Base-by-base conservation (phyloP, 1,284 basidiomycete species). In the Boletus mariae region DNA sequence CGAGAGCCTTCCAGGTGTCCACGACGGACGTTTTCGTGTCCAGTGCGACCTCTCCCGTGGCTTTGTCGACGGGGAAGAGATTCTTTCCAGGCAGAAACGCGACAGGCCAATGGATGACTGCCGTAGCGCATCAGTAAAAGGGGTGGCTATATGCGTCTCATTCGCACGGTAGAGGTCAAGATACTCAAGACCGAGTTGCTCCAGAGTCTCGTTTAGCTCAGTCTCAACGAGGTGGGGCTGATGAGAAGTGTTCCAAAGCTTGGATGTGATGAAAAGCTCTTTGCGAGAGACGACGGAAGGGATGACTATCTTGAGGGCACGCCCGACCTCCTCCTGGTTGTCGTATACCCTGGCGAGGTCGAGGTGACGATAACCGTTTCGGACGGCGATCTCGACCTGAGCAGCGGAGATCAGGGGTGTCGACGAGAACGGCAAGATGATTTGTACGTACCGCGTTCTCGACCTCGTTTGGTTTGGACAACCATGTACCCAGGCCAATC, bases 371-470 rank as follows among this genome's bases (percentile, higher is more conserved):
- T 31, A 31, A 5, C 31, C 31, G 31, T 12, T 31, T 31, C 10
- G 31, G 31, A 31, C 31, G 31, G 31, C 31, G 31, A 31, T 31
- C 31, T 31, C 31, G 11, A 31, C 31, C 31, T 31, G 8, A 31
- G 11, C 10, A 8, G 85, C 87, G 6, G 92, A 93, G 70, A 94
- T 82, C 73, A 88, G 92, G 55, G 94, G 81, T 94, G 84, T 66
- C 90, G 83, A 54, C 92, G 87, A 61, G 84, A 82, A 35, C 34
- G 34, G 34, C 15, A 12, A 4, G 5, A 35, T 35, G 13, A 20
- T 20, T 20, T 20, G 20, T 20, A 20, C 20, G 20, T 20, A n/a
- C 34, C 15, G 15, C 34, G 34, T 31, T 35, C 34, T n/a, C 34
- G 8, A 35, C 34, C 15, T 35, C 15, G 15, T 35, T 35, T n/a